Evolutionary conservation across 2,329 filamentous ascomycete genomes (phyloP).

Genomic region (Trichophyton benhamiae): DNA sequence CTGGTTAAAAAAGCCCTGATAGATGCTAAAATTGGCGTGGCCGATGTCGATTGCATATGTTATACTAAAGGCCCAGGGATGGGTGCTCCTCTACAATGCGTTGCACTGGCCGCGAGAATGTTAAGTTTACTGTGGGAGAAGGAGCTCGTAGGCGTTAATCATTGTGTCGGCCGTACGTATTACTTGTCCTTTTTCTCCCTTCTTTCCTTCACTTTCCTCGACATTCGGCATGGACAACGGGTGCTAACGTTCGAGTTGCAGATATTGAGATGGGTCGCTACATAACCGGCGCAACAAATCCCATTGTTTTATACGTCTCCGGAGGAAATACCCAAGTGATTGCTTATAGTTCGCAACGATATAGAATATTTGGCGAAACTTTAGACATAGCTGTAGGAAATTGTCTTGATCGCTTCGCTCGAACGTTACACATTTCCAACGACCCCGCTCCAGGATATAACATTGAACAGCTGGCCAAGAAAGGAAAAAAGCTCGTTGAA

Average conservation of each 20-base stretch:
- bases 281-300: slow-evolving; percentile 81
- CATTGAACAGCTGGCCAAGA: slow-evolving; percentile 84
- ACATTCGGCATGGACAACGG: neutral
- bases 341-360: slow-evolving; percentile 84
- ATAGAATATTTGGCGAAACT: slow-evolving; percentile 95
- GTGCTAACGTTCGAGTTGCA: slow-evolving; percentile 14
- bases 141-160: slow-evolving; percentile 88
- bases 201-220: neutral
- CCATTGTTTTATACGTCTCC: slow-evolving; percentile 88
- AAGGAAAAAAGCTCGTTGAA: slow-evolving; percentile 60
- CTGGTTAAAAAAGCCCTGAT: slow-evolving; percentile 69
- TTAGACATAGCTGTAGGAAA: slow-evolving; percentile 97
- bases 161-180: slow-evolving; percentile 70
- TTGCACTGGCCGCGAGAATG: slow-evolving; percentile 74
- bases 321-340: slow-evolving; percentile 98
- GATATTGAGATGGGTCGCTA: slow-evolving; percentile 95
- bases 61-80: slow-evolving; percentile 94
- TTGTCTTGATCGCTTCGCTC: slow-evolving; percentile 88
- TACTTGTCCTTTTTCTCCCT: neutral
- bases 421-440: slow-evolving; percentile 82
- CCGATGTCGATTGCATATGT: slow-evolving; percentile 79
- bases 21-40: slow-evolving; percentile 49
- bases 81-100: slow-evolving; percentile 80
- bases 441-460: slow-evolving; percentile 96
- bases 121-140: slow-evolving; percentile 73